These are phyloP conservation scores for Tylopilus orsonianus DNA, from an alignment of 1,284 basidiomycete genomes.

Conservation along the genomic window DNA sequence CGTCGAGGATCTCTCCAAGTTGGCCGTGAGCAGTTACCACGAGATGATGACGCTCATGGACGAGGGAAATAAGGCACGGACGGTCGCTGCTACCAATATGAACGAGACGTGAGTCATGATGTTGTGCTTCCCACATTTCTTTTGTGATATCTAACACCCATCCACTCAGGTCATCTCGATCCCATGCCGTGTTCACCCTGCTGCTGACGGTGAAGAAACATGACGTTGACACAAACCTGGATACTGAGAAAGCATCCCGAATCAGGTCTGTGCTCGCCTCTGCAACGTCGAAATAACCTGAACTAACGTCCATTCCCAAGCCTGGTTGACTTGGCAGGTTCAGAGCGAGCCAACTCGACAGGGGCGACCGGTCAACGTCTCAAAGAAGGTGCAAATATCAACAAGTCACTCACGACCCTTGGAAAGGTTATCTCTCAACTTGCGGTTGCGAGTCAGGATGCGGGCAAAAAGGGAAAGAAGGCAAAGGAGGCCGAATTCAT, in stretches of 20 bases:
- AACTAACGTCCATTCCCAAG: slow-evolving; percentile 38
- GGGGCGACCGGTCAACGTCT: slow-evolving; percentile 93
- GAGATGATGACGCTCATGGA: slow-evolving; percentile 99
- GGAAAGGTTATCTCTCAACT: slow-evolving; percentile 96
- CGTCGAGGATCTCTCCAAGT: slow-evolving; percentile 94
- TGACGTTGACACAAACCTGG: slow-evolving; percentile 80
- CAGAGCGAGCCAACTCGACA: slow-evolving; percentile 93
- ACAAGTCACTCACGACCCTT: slow-evolving; percentile 95
- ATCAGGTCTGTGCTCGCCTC: slow-evolving; percentile 64
- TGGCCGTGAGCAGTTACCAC: slow-evolving; percentile 86
- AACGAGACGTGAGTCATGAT: slow-evolving; percentile 82
- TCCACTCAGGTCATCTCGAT: slow-evolving; percentile 78
- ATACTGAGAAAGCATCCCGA: slow-evolving; percentile 94
- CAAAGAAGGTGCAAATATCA: slow-evolving; percentile 97
- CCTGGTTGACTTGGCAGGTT: slow-evolving; percentile 95
- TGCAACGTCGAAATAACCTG: neutral
- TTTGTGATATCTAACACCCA: neutral
- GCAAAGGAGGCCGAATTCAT: slow-evolving; percentile 86
- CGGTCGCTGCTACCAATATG: slow-evolving; percentile 99
- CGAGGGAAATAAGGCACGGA: slow-evolving; percentile 97
- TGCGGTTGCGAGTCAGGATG: slow-evolving; percentile 71
- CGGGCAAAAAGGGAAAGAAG: slow-evolving; percentile 78
- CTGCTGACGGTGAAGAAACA: slow-evolving; percentile 89
- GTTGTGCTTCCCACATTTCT: neutral
- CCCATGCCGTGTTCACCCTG: slow-evolving; percentile 96